Evolutionary conservation across 1,139 yeast genomes (phyloP).

Genomic region (Yamadazyma spencermartinsiae): DNA sequence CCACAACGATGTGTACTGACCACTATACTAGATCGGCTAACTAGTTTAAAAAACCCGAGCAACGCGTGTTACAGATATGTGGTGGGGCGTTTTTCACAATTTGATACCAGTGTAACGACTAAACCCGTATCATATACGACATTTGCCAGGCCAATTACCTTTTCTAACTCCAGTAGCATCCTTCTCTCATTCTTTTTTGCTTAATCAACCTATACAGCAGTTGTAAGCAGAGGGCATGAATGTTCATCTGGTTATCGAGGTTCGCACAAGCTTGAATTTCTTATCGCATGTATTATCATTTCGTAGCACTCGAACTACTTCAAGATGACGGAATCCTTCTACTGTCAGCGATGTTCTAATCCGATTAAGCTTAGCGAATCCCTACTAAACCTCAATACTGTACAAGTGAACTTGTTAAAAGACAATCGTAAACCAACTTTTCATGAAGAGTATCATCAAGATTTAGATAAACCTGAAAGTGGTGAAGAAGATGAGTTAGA

Average conservation of each 20-base stretch:
- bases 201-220: too few species aligned
- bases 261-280: not conserved
- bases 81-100: too few species aligned
- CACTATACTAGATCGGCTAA: conserved; percentile 22
- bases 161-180: too few species aligned
- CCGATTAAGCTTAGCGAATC: conserved; percentile 33
- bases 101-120: too few species aligned
- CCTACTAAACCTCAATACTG: conserved; percentile 28
- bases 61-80: too few species aligned
- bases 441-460: conserved; percentile 6
- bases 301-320: not conserved
- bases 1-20: conserved; percentile 22
- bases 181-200: too few species aligned
- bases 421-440: conserved; percentile 17
- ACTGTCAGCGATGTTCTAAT: conserved; percentile 38
- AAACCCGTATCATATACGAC: too few species aligned
- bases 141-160: too few species aligned
- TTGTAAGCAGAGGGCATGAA: too few species aligned
- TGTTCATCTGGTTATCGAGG: too few species aligned
- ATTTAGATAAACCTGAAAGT: conserved; percentile 10
- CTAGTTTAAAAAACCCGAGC: too few species aligned
- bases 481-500: conserved; percentile 20
- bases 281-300: not conserved
- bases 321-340: conserved; percentile 8
- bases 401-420: conserved; percentile 34